These are phyloP conservation scores for Xerocomus spinulosus DNA, from an alignment of 768 basidiomycete genomes.

Conservation along the genomic window DNA sequence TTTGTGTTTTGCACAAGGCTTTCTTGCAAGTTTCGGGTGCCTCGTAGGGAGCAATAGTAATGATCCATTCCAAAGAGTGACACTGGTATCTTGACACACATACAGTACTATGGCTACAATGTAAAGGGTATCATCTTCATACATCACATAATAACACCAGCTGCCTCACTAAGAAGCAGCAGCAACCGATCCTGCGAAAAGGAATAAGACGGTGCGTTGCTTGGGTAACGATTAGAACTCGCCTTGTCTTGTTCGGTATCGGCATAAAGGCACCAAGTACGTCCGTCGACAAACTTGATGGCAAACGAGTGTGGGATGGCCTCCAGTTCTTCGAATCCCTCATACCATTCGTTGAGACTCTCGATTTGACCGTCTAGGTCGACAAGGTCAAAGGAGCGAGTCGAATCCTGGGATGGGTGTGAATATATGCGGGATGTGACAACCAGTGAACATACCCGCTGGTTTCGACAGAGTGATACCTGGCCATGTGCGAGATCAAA, in stretches of 20 bases:
- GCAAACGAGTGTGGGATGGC: conserved; percentile 66
- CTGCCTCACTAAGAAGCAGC: conserved; percentile 28
- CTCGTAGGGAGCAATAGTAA: too few relatives aligned
- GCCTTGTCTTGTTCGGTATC: conserved; percentile 66
- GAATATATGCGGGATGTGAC: background rate
- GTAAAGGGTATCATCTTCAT: conserved; percentile 9
- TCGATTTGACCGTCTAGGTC: conserved; percentile 43
- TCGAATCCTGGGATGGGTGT: conserved; percentile 25
- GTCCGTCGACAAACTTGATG: conserved; percentile 51
- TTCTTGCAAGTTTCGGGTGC: too few relatives aligned
- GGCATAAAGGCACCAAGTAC: conserved; percentile 54
- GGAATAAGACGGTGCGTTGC: background rate
- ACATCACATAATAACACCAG: conserved; percentile 28
- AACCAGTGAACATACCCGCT: conserved; percentile 36
- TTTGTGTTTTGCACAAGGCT: too few relatives aligned
- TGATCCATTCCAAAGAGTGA: conserved; percentile 7
- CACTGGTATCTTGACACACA: conserved; percentile 5
- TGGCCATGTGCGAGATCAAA: conserved; percentile 40
- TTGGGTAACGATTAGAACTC: conserved; percentile 1
- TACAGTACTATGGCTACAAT: conserved; percentile 19
- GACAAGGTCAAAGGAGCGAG: conserved; percentile 31
- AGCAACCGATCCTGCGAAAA: conserved; percentile 22
- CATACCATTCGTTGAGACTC: conserved; percentile 55
- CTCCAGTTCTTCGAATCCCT: conserved; percentile 64
- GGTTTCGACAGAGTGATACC: conserved; percentile 48